These are phyloP conservation scores for Camelina laxa DNA, from an alignment of 345 rosid genomes.

Conservation along the genomic window DNA sequence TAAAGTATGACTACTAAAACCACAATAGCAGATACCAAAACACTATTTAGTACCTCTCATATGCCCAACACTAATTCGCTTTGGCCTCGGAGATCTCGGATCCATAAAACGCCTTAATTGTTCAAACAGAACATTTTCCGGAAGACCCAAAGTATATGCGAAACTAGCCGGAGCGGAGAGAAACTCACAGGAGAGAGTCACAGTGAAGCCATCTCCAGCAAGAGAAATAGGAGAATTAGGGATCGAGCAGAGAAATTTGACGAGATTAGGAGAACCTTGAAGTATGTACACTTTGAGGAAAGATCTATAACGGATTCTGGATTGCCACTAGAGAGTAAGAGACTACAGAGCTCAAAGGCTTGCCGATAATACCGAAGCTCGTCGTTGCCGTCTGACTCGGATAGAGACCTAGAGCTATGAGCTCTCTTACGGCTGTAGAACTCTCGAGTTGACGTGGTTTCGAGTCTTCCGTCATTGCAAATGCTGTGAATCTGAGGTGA, in stretches of 20 bases:
- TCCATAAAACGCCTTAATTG: slow-evolving; percentile 19
- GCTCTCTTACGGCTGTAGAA: slow-evolving; percentile 22
- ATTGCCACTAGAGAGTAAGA: slow-evolving; percentile 36
- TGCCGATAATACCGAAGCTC: slow-evolving; percentile 7
- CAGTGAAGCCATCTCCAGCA: slow-evolving; percentile 29
- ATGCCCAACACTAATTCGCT: slow-evolving; percentile 1
- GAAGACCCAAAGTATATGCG: slow-evolving; percentile 28
- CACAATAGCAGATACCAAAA: slow-evolving; percentile 7
- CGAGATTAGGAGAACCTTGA: slow-evolving; percentile 33
- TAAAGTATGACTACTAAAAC: slow-evolving; percentile 1
- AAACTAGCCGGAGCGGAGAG: slow-evolving; percentile 35
- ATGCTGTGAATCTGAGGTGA: slow-evolving; percentile 30
- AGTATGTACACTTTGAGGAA: slow-evolving; percentile 23
- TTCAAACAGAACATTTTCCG: slow-evolving; percentile 20
- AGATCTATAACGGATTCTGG: slow-evolving; percentile 23
- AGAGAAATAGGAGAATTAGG: slow-evolving; percentile 44
- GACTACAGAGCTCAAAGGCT: slow-evolving; percentile 39
- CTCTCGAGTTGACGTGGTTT: slow-evolving; percentile 13
- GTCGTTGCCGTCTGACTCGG: slow-evolving; percentile 24
- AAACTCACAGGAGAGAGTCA: slow-evolving; percentile 36
- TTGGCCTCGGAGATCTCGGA: slow-evolving; percentile 10
- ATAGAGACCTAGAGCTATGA: slow-evolving; percentile 7
- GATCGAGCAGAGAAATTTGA: slow-evolving; percentile 35
- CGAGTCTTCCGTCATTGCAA: slow-evolving; percentile 28
- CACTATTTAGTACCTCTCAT: slow-evolving; percentile 39